phyloP scores from a whole-genome alignment of 73 alveolate species.

The Paramecium biaurelia region DNA sequence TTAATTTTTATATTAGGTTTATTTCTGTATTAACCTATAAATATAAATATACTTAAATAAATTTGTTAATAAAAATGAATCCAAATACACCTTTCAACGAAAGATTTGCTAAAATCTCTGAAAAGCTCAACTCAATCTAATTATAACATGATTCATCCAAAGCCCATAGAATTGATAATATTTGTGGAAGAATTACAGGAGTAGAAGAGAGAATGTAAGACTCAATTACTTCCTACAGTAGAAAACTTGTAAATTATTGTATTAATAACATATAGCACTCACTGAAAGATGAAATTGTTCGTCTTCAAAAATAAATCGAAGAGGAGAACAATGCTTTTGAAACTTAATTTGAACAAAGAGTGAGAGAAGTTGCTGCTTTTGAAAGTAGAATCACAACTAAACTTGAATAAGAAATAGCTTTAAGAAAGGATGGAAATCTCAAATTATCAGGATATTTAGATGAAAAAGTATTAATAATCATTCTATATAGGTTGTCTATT shows the following conservation, averaged over 20 bases:
- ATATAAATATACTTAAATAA: conserved; percentile 26
- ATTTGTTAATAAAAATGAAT: conserved; percentile 50
- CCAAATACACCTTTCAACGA: conserved; percentile 65
- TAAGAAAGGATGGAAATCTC: conserved; percentile 60
- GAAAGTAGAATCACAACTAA: conserved; percentile 62
- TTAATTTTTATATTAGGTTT: neutral
- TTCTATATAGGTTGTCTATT: conserved; percentile 45
- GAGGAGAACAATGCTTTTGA: conserved; percentile 61
- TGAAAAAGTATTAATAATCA: neutral
- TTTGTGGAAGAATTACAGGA: conserved; percentile 52
- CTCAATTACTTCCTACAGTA: conserved; percentile 37
- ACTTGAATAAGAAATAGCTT: conserved; percentile 57
- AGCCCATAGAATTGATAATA: conserved; percentile 59
- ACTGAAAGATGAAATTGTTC: conserved; percentile 60
- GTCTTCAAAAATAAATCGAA: conserved; percentile 56
- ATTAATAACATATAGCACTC: neutral
- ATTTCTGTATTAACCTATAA: neutral
- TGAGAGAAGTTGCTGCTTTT: conserved; percentile 61
- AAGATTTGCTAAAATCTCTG: conserved; percentile 57
- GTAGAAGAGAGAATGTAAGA: conserved; percentile 62
- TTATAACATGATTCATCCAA: conserved; percentile 60
- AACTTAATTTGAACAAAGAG: conserved; percentile 54
- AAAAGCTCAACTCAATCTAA: conserved; percentile 60
- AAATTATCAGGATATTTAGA: conserved; percentile 56
- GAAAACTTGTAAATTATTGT: neutral